These are phyloP conservation scores for Lentinula raphanica DNA, from an alignment of 768 basidiomycete genomes.

Conservation along the genomic window DNA sequence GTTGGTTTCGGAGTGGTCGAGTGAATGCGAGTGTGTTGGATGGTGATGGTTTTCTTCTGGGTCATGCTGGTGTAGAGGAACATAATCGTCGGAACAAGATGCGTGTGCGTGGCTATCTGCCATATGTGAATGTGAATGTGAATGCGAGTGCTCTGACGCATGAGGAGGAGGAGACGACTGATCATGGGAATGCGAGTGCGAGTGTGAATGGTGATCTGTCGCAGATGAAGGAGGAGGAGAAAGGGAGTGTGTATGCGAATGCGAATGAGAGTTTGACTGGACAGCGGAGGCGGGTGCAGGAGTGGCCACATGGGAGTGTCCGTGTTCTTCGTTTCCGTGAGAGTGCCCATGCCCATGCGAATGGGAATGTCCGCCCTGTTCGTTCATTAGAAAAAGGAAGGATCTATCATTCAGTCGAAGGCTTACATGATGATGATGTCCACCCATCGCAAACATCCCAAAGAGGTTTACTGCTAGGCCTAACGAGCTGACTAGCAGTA, in stretches of 20 bases:
- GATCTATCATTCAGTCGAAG: neutral
- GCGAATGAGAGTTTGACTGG: constrained; percentile 27
- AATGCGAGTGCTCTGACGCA: constrained; percentile 26
- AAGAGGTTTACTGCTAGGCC: constrained; percentile 94
- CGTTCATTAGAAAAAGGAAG: neutral
- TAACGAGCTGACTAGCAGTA: constrained; percentile 82
- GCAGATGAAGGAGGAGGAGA: constrained; percentile 10
- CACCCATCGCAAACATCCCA: constrained; percentile 98
- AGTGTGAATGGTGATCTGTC: constrained; percentile 11
- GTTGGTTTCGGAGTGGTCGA: neutral
- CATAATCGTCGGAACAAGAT: constrained; percentile 19
- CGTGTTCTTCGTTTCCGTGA: constrained; percentile 16
- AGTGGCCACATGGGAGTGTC: constrained; percentile 14
- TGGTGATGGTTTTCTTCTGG: constrained; percentile 7
- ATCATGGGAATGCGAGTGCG: constrained; percentile 11
- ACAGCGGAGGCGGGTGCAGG: constrained; percentile 20
- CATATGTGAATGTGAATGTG: constrained; percentile 18
- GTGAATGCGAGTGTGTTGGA: constrained; percentile 17
- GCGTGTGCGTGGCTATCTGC: constrained; percentile 13
- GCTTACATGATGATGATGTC: constrained; percentile 84
- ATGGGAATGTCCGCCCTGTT: constrained; percentile 57
- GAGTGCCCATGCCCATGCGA: constrained; percentile 41
- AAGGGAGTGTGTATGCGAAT: constrained; percentile 23
- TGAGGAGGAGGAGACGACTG: constrained; percentile 27
- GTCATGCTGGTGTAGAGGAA: constrained; percentile 23